Percentiles rank a stretch among this genome's conserved stretches.
Evolutionary conservation across 768 basidiomycete species (phyloP).

Genomic region (Termitomyces sp.): DNA sequence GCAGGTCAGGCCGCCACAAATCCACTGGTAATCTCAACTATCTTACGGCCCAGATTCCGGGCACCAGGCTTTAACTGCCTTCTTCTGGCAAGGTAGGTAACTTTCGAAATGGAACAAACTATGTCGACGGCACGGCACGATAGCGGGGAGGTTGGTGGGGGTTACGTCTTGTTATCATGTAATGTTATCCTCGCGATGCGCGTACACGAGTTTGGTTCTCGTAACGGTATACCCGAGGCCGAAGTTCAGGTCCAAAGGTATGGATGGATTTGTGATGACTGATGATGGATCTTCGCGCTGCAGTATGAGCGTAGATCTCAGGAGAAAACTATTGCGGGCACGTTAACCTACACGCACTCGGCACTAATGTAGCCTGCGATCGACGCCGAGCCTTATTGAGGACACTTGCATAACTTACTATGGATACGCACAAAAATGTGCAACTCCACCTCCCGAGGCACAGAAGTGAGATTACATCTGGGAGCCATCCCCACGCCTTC

Average conservation of each 20-base stretch:
- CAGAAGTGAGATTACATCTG: not conserved
- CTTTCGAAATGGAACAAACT: slow-evolving; percentile 9
- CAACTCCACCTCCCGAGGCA: not conserved
- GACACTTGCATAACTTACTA: not conserved
- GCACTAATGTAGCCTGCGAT: slow-evolving; percentile 7
- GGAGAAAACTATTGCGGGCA: not conserved
- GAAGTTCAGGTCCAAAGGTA: not conserved
- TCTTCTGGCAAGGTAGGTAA: not conserved
- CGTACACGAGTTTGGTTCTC: not conserved
- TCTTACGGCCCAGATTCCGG: not conserved
- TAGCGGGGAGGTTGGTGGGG: not conserved
- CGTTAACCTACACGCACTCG: not conserved
- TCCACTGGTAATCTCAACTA: not conserved
- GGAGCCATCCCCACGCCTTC: not conserved
- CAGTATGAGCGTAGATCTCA: slow-evolving; percentile 1
- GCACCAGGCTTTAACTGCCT: not conserved
- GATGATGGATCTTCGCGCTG: slow-evolving; percentile 3
- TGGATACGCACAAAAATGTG: not conserved
- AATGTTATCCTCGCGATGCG: slow-evolving; percentile 1
- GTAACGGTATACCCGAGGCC: slow-evolving; percentile 7
- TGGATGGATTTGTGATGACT: too few species aligned
- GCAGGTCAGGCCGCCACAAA: too few species aligned
- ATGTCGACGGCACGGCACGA: not conserved
- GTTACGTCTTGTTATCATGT: slow-evolving; percentile 9
- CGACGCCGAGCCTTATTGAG: not conserved